phyloP scores from a whole-genome alignment of 2,329 filamentous ascomycete species.

The Penicillium italicum region DNA sequence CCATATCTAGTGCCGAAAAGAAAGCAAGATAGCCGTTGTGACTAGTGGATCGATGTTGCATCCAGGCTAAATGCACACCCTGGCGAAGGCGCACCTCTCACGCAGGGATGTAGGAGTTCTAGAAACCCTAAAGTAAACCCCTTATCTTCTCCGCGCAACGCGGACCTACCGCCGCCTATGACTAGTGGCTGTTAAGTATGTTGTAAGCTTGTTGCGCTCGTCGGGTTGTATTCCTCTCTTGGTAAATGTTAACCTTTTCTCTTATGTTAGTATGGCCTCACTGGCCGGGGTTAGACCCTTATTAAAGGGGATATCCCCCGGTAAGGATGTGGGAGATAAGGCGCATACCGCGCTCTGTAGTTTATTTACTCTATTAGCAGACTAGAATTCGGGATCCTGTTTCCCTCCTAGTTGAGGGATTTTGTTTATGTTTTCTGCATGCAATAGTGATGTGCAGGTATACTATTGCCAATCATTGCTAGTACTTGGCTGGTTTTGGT shows the following conservation, averaged over 20 bases:
- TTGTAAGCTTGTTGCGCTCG: neutral
- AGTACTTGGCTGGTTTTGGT: neutral
- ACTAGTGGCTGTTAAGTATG: neutral
- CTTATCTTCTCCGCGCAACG: slow-evolving; percentile 5
- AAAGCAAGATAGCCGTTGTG: neutral
- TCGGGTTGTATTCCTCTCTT: slow-evolving; percentile 8
- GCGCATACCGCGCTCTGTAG: neutral
- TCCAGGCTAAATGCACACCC: slow-evolving; percentile 9
- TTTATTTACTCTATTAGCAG: neutral
- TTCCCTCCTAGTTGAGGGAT: neutral
- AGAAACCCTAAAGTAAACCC: slow-evolving; percentile 6
- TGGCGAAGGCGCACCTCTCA: neutral
- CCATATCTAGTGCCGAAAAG: neutral
- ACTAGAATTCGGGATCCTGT: neutral
- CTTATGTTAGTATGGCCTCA: neutral
- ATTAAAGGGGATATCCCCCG: slow-evolving; percentile 1
- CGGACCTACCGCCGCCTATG: slow-evolving; percentile 1
- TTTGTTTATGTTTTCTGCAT: neutral
- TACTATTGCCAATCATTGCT: neutral
- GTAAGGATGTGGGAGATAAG: neutral
- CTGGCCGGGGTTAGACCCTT: neutral
- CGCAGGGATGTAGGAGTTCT: slow-evolving; percentile 7
- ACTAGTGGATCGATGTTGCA: slow-evolving; percentile 3
- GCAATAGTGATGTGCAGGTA: neutral
- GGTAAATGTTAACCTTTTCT: neutral